Evolutionary conservation across 306 rosid species (phyloP).

Genomic region (Lablab purpureus): DNA sequence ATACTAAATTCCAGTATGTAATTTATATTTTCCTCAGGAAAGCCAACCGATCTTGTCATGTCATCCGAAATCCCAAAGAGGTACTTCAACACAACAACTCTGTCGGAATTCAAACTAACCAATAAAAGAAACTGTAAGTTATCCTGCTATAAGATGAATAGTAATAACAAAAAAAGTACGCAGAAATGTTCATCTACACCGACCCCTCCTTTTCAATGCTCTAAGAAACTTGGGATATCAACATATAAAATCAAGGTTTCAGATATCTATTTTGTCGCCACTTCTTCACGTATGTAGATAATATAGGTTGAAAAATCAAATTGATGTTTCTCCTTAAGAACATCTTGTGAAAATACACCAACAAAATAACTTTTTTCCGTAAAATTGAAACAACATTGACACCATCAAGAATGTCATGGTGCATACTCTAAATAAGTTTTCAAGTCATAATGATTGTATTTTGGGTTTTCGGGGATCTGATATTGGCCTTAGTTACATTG

Average conservation of each 20-base stretch:
- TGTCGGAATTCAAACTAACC: constrained; percentile 75
- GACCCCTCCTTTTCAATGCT: constrained; percentile 2
- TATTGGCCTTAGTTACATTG: constrained; percentile 13
- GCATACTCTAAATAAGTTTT: constrained; percentile 16
- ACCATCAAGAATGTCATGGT: background rate
- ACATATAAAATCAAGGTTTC: constrained; percentile 15
- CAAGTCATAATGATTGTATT: background rate
- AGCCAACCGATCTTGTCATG: constrained; percentile 54
- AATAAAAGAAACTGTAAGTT: constrained; percentile 60
- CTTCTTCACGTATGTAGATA: background rate
- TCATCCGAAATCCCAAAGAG: constrained; percentile 85
- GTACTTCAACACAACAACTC: constrained; percentile 71
- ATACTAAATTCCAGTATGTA: constrained; percentile 64
- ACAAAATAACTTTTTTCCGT: background rate
- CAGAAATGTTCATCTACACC: background rate
- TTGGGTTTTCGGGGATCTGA: constrained; percentile 2
- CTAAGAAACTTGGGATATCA: constrained; percentile 23
- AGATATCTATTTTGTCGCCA: constrained; percentile 9
- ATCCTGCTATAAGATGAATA: constrained; percentile 39
- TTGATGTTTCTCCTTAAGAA: background rate
- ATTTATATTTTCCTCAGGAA: constrained; percentile 71
- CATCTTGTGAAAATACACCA: constrained; percentile 2
- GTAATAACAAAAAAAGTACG: constrained; percentile 8
- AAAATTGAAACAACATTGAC: background rate
- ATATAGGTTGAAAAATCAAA: background rate